Base-by-base conservation (phyloP, 2,329 filamentous ascomycete species). In the Bipolaris oryzae region DNA sequence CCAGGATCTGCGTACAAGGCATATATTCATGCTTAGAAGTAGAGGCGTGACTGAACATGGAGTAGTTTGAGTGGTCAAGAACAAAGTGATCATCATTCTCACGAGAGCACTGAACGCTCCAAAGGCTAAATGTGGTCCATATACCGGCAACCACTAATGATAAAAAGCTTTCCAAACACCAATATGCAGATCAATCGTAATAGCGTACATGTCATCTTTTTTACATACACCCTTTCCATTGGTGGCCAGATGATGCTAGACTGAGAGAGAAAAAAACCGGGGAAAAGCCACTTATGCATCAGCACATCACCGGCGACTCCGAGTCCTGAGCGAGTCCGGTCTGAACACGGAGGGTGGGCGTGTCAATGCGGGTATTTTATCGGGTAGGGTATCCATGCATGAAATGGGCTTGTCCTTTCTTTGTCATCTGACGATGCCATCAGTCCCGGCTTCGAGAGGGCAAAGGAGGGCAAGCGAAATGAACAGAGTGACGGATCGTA, bases 321-420 rank as follows among this genome's bases (percentile, higher is more conserved):
- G 59, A 38, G 20, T 16, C 25, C 42, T 34, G 43, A 60, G 51
- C 49, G 44, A 21, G 51, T 31, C 35, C 46, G 45, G 23, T 50
- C 55, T 50, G 25, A 53, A 52, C 37, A 50, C 42, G 51, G 38
- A 39, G 53, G 60, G 50, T 34, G 52, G 41, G 45, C 51, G 42
- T 57, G 46, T 57, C 56, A 61, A 57, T 59, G 60, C 55, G 48
- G 46, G 50, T 53, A 50, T 47, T 48, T 60, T 64, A 63, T 69
- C 63, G 61, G 65, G 63, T 71, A 70, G 59, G 65, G 66, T 72
- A 71, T 71, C 66, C 66, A 72, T 74, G 72, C 73, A 74, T 71
- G 60, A 70, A 51, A 56, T 48, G 58, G 59, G 60, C 55, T 57
- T 52, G 58, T 41, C 49, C 49, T 53, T 50, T 47, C 52, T 46